A percentile compares a stretch with the other conserved stretches of the same genome.
Evolutionary conservation across 768 basidiomycete genomes (phyloP).

Genomic region (Tulasnella sp.): DNA sequence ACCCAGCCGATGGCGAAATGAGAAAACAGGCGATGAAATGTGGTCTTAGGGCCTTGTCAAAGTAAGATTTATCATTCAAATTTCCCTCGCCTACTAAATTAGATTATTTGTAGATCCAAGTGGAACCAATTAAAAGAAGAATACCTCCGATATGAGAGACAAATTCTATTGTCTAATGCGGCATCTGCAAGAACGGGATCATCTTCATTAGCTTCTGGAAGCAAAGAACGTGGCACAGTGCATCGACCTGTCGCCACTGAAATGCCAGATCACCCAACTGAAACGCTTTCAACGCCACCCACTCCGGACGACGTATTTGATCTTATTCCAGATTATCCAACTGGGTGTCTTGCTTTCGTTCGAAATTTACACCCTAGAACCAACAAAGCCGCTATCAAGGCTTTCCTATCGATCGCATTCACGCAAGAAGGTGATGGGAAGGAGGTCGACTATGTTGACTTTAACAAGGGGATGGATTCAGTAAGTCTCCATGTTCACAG

Average conservation of each 20-base stretch:
- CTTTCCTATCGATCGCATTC: conserved; percentile 40
- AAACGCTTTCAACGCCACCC: conserved; percentile 17
- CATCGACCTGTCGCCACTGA: neutral
- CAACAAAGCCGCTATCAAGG: conserved; percentile 66
- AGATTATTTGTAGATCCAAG: conserved; percentile 30
- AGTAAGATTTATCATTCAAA: neutral
- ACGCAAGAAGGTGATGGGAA: conserved; percentile 6
- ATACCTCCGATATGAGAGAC: conserved; percentile 56
- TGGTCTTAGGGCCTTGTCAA: conserved; percentile 31
- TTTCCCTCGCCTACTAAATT: neutral
- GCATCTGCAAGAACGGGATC: neutral
- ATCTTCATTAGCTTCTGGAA: neutral
- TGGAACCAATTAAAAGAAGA: conserved; percentile 59
- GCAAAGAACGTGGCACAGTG: too few relatives aligned
- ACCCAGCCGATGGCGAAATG: conserved; percentile 6
- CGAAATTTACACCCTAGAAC: conserved; percentile 59
- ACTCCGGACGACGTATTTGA: neutral
- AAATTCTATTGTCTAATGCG: conserved; percentile 30
- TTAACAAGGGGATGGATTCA: conserved; percentile 58
- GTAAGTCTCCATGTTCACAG: conserved; percentile 30
- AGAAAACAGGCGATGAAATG: conserved; percentile 36
- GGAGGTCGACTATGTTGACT: conserved; percentile 69
- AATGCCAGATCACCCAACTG: neutral
- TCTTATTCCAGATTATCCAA: conserved; percentile 33
- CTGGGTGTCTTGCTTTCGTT: conserved; percentile 53